phyloP scores from a whole-genome alignment of 805 yeast species.

The Schwanniomyces pseudopolymorphus region DNA sequence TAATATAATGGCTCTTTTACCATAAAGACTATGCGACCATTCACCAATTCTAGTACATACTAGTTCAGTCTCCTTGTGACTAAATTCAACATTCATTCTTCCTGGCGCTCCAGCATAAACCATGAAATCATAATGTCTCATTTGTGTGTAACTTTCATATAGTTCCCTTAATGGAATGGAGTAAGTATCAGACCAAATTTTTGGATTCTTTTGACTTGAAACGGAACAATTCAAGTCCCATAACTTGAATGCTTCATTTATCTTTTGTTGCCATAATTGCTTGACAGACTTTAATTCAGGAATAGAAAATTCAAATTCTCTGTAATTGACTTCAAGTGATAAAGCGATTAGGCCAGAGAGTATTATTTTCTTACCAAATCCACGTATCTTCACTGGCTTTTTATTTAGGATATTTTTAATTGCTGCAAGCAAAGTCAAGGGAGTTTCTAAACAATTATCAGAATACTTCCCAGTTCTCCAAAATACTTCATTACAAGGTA shows the following conservation, averaged over 20 bases:
- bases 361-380: constrained; percentile 26
- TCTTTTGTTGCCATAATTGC: constrained; percentile 24
- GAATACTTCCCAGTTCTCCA: too few relatives aligned
- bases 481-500: too few relatives aligned
- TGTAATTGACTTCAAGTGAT: constrained; percentile 19
- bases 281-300: constrained; percentile 27
- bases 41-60: constrained; percentile 50
- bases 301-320: too few relatives aligned
- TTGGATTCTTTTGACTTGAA: constrained; percentile 18
- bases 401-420: constrained; percentile 18
- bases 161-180: too few relatives aligned
- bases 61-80: constrained; percentile 47
- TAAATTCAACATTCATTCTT: constrained; percentile 55
- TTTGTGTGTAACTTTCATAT: constrained; percentile 27
- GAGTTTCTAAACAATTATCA: too few relatives aligned
- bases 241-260: constrained; percentile 9
- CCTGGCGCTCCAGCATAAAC: constrained; percentile 33
- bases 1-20: constrained; percentile 56
- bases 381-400: constrained; percentile 22
- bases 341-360: constrained; percentile 23
- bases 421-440: constrained; percentile 20
- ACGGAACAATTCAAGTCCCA: constrained; percentile 15
- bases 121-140: constrained; percentile 29
- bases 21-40: constrained; percentile 51
- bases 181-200: constrained; percentile 25